phyloP scores from a whole-genome alignment of 2,329 filamentous ascomycete genomes.

The Plenodomus lindquistii region DNA sequence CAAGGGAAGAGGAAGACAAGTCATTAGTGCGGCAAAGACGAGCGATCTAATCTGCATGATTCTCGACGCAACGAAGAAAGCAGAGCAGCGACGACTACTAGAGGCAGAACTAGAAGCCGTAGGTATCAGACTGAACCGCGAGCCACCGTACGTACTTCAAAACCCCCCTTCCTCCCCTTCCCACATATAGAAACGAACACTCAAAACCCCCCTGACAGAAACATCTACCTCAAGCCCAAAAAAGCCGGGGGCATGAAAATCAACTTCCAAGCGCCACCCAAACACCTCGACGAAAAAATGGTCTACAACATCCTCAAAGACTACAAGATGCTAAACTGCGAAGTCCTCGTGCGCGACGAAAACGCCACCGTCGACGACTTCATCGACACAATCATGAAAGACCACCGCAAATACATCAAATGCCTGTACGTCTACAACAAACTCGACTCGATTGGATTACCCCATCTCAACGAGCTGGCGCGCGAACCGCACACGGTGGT shows the following conservation, averaged over 20 bases:
- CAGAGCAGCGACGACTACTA: constrained; percentile 85
- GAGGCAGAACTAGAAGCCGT: constrained; percentile 95
- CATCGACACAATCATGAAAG: constrained; percentile 99
- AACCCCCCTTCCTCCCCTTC: background rate
- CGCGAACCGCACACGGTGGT: constrained; percentile 92
- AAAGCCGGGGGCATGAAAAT: constrained; percentile 99
- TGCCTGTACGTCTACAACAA: constrained; percentile 99
- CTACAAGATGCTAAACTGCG: constrained; percentile 98
- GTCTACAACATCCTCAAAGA: constrained; percentile 95
- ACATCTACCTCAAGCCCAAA: constrained; percentile 96
- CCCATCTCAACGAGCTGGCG: constrained; percentile 89
- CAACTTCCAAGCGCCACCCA: constrained; percentile 87
- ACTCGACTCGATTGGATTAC: constrained; percentile 91
- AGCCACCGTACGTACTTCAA: constrained; percentile 68
- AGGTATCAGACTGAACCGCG: constrained; percentile 87
- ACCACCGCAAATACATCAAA: constrained; percentile 95
- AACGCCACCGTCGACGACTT: constrained; percentile 94
- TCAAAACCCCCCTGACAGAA: constrained; percentile 56
- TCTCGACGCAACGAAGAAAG: constrained; percentile 92
- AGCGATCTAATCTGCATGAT: constrained; percentile 98
- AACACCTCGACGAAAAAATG: constrained; percentile 95
- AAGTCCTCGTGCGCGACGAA: constrained; percentile 93
- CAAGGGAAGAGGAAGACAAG: constrained; percentile 92
- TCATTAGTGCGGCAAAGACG: constrained; percentile 97
- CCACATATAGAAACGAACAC: background rate